Evolutionary conservation across 176 grass and related monocot species (phyloP), one percentile per base, ranked within the genome.

Genomic region (Aegilops sharonensis): DNA sequence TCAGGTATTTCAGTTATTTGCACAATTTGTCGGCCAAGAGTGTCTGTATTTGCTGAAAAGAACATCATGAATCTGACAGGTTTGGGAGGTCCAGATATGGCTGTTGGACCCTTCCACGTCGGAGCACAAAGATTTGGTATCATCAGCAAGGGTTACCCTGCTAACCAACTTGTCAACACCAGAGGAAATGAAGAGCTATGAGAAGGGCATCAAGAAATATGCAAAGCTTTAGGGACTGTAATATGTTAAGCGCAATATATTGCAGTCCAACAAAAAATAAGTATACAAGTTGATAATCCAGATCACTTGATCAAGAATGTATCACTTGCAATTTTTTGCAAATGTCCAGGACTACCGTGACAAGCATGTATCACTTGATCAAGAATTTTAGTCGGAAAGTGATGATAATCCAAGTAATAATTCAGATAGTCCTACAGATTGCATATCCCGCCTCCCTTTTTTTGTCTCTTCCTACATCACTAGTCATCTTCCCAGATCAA

Each of bases 21-120:
- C 10, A 29, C 52, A 72, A 54, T 6, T 57, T 78, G 13, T 66
- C 25, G 23, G 2, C 63, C 57, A 31, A n/a, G 17, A 4, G 30
- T 18, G 52, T 21, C 35, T n/a, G 60, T 6, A 8, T 66, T 8
- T 21, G 18, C 54, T 59, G 3, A 59, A 3, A 57, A 2, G 20
- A 9, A 1, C 6, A 59, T 59, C 0, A 1, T 82, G 23, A 11
- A 42, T 83, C 6, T 75, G 25, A 11, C 79, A 98, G 93, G 93
- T 98, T 34, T 98, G 95, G 93, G 93, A 90, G 43, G 91, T 98
- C 36, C 62, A 93, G 56, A 92, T 92, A 84, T 42, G 82, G 87
- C 85, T 36, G 23, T 81, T 87, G 15, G 88, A 98, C 62, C 88
- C 93, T 25, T 81, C 84, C 48, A 84, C 78, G 7, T 84, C 87